Evolutionary conservation across 805 yeast species (phyloP).

Genomic region (Limtongia smithiae): DNA sequence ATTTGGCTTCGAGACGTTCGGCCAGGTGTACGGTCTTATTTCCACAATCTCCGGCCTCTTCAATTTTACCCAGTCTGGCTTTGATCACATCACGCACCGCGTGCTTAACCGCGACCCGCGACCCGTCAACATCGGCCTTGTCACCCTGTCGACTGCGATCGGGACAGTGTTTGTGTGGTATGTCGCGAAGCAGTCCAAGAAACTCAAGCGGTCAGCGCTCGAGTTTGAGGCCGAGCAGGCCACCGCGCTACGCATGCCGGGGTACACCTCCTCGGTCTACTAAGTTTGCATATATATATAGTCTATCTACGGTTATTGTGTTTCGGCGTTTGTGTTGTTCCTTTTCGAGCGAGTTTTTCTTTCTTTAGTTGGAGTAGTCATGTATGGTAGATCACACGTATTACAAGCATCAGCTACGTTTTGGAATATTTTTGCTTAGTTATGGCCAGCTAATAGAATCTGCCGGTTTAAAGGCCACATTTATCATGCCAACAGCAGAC

Average conservation of each 20-base stretch:
- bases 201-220: constrained; percentile 49
- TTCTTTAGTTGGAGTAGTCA: too few relatives aligned
- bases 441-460: too few relatives aligned
- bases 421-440: too few relatives aligned
- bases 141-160: constrained; percentile 51
- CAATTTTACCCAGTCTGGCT: constrained; percentile 64
- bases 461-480: too few relatives aligned
- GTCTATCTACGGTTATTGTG: too few relatives aligned
- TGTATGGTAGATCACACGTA: too few relatives aligned
- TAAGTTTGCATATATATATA: too few relatives aligned
- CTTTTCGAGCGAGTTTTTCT: too few relatives aligned
- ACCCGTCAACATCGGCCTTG: constrained; percentile 64
- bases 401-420: too few relatives aligned
- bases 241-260: constrained; percentile 40
- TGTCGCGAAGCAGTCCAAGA: constrained; percentile 40
- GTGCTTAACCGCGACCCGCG: constrained; percentile 69
- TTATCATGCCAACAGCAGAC: too few relatives aligned
- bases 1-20: constrained; percentile 89
- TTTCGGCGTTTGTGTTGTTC: too few relatives aligned
- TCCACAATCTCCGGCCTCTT: constrained; percentile 79
- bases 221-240: constrained; percentile 66
- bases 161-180: constrained; percentile 45
- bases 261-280: constrained; percentile 5
- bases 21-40: constrained; percentile 83
- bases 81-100: constrained; percentile 70